Evolutionary conservation across 1,139 yeast genomes (phyloP), one percentile per base, ranked within the genome.

Genomic region (Yamadazyma diospyri): DNA sequence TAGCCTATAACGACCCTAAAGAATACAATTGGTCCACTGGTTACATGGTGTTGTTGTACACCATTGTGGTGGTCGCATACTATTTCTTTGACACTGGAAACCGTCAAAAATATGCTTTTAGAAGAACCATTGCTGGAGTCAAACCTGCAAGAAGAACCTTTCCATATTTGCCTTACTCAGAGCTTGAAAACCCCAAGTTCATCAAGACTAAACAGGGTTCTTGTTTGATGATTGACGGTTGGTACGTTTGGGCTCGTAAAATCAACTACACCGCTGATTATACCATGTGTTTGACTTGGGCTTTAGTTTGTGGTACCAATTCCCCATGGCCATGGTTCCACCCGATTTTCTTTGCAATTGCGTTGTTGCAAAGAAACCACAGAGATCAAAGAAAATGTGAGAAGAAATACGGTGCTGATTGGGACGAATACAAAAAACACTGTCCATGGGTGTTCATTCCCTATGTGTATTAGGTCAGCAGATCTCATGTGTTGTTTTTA

Each of bases 271-370:
- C 97, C 29, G 97, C 95, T 23, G 98, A 92, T 59, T 88, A 81
- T 71, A 66, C 76, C 33, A 96, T 87, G 66, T 76, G 94, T 35
- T 66, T 86, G 46, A 75, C 94, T 31, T 92, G 98, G 98, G 96
- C 94, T 7, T 69, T 92, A 42, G 75, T 81, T 43, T 87, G 97
- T 59, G 98, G 98, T 1, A 78, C 81, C 57, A 70, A 68, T 25
- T 84, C 95, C 4, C 86, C 92, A 32, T 77, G 92, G 68, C 96
- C 97, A 29, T 92, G 95, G 92, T 92, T 92, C 64, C 92, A 84
- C 77, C 97, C 98, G 2, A 64, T 71, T 23, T 92, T 92, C 68
- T 92, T 88, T 76, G 76, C 88, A 42, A 67, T 81, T 48, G 96
- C 88, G 42, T 76, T 92, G 56, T 61, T 82, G 33, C 98, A 92